Evolutionary conservation across 2,329 filamentous ascomycete genomes (phyloP).

Genomic region (Pyrenochaeta sp.): DNA sequence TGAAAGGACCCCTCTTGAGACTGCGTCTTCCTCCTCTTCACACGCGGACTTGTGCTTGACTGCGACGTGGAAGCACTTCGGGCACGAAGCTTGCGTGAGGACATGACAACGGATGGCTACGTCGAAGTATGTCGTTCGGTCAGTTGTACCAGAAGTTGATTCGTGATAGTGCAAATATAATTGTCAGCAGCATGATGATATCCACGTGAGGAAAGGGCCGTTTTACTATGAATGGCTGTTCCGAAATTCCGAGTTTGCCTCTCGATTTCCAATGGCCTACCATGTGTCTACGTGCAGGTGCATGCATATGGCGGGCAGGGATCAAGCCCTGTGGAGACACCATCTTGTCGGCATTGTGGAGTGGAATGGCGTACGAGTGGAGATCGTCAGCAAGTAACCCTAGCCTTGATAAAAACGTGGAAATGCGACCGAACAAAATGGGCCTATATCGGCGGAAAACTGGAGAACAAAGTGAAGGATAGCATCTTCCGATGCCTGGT

Average conservation of each 20-base stretch:
- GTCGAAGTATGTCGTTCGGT: background rate
- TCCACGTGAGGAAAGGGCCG: background rate
- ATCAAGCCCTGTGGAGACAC: conserved; percentile 13
- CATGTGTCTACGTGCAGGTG: conserved; percentile 4
- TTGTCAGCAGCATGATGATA: conserved; percentile 2
- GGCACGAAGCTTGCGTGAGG: conserved; percentile 21
- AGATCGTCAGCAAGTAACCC: conserved; percentile 5
- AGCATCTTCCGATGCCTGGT: conserved; percentile 10
- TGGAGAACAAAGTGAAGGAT: conserved; percentile 4
- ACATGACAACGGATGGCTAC: conserved; percentile 4
- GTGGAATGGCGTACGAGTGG: conserved; percentile 28
- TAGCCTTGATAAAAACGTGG: conserved; percentile 7
- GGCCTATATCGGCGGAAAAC: conserved; percentile 17
- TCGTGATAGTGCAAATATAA: background rate
- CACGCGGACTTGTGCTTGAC: background rate
- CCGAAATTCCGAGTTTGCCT: background rate
- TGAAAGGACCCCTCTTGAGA: conserved; percentile 18
- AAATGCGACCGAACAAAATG: conserved; percentile 3
- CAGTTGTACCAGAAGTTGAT: background rate
- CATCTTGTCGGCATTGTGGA: conserved; percentile 29
- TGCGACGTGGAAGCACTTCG: conserved; percentile 15
- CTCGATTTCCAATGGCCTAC: conserved; percentile 2
- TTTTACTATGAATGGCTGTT: conserved; percentile 2
- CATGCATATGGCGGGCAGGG: conserved; percentile 4
- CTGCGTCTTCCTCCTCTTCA: conserved; percentile 10